Evolutionary conservation across 768 basidiomycete genomes (phyloP).

Genomic region (Tricholoma matsutake): DNA sequence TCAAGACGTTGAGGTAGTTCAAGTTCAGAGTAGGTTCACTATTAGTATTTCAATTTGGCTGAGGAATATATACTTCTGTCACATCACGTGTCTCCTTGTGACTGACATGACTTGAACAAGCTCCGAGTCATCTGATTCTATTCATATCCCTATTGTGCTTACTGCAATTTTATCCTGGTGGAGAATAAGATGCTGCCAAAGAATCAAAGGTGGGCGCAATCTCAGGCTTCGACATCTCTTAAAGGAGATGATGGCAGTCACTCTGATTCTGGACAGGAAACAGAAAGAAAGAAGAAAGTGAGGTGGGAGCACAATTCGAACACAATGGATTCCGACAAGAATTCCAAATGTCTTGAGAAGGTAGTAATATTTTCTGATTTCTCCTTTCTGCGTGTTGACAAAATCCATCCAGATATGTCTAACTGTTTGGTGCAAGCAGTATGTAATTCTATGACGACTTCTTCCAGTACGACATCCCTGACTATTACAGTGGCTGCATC

Average conservation of each 20-base stretch:
- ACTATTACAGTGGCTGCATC: constrained; percentile 50
- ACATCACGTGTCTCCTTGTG: background rate
- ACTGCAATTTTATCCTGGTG: no score
- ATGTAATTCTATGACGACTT: constrained; percentile 16
- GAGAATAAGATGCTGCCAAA: background rate
- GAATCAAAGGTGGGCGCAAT: background rate
- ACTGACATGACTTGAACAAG: constrained; percentile 1
- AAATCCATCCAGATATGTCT: constrained; percentile 39
- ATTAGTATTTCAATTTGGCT: no score
- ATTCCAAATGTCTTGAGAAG: constrained; percentile 17
- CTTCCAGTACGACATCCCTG: background rate
- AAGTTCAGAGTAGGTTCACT: background rate
- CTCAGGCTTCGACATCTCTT: background rate
- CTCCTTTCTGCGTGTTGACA: background rate
- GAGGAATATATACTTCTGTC: no score
- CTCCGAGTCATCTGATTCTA: no score
- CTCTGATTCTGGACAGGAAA: background rate
- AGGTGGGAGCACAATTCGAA: constrained; percentile 30
- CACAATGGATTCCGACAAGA: constrained; percentile 20
- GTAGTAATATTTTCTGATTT: background rate
- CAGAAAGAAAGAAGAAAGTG: constrained; percentile 27
- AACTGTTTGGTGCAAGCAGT: constrained; percentile 50
- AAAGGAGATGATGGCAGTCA: background rate
- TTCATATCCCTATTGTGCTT: no score
- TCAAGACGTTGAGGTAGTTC: constrained; percentile 26